These are phyloP conservation scores for Colletotrichum sp. DNA, from an alignment of 2,329 filamentous ascomycete genomes.

Conservation along the genomic window DNA sequence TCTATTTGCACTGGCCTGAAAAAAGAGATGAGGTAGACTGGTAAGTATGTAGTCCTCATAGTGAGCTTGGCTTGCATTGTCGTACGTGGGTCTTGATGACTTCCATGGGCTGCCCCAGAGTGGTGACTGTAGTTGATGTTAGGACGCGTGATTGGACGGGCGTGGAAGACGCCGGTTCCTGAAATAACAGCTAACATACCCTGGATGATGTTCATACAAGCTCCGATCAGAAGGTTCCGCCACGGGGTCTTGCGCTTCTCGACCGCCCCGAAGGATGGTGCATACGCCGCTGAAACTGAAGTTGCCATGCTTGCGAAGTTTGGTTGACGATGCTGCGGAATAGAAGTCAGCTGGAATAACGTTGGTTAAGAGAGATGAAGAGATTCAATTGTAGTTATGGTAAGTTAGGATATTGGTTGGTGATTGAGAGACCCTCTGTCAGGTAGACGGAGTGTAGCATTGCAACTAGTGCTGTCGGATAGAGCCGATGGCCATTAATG, in stretches of 20 bases:
- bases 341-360: neutral
- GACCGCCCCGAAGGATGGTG: neutral
- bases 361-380: neutral
- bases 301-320: neutral
- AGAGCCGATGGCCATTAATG: neutral
- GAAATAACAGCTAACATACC: neutral
- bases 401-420: neutral
- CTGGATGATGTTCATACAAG: constrained; percentile 1
- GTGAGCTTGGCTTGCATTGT: neutral
- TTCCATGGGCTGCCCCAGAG: constrained; percentile 21
- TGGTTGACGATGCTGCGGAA: neutral
- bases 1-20: neutral
- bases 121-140: constrained; percentile 1
- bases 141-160: neutral
- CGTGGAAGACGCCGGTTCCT: neutral
- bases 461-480: neutral
- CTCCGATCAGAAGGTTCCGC: neutral
- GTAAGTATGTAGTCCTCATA: neutral
- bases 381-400: neutral
- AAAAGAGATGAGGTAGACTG: neutral
- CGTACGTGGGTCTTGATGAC: constrained; percentile 21
- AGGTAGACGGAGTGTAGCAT: neutral
- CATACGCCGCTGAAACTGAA: neutral
- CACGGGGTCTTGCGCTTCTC: constrained; percentile 1
- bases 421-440: neutral